Evolutionary conservation across 441 rosid genomes (phyloP).

Genomic region (Dalechampia spathulata): DNA sequence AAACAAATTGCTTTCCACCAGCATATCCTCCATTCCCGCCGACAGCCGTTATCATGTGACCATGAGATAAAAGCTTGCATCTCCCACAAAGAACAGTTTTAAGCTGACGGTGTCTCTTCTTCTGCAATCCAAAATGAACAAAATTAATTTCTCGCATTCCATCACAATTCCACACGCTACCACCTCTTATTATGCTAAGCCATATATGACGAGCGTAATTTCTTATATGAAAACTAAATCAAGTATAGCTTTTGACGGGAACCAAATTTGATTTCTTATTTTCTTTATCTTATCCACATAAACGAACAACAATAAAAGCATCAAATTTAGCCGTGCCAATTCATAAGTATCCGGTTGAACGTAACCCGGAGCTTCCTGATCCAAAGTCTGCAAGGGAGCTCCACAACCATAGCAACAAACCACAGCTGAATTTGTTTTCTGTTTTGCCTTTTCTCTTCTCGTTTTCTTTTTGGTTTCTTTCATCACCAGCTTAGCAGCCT

Average conservation of each 20-base stretch:
- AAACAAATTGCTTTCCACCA: conserved; percentile 85
- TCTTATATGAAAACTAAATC: too few species aligned
- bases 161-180: background rate
- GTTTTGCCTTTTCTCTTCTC: conserved; percentile 25
- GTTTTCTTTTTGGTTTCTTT: conserved; percentile 41
- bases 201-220: too few species aligned
- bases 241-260: background rate
- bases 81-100: conserved; percentile 82
- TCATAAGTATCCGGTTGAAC: conserved; percentile 59
- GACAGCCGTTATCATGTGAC: conserved; percentile 94
- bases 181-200: too few species aligned
- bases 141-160: background rate
- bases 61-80: conserved; percentile 87
- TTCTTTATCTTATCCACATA: background rate
- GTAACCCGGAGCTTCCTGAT: conserved; percentile 73
- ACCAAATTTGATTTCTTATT: background rate
- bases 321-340: conserved; percentile 38
- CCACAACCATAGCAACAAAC: conserved; percentile 88
- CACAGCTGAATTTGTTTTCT: conserved; percentile 32
- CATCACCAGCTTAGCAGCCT: conserved; percentile 47
- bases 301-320: background rate
- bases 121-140: conserved; percentile 38
- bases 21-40: conserved; percentile 98
- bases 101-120: conserved; percentile 93
- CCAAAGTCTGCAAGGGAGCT: conserved; percentile 85